phyloP scores from a whole-genome alignment of 2,329 filamentous ascomycete species.

The Grosmannia serpens region DNA sequence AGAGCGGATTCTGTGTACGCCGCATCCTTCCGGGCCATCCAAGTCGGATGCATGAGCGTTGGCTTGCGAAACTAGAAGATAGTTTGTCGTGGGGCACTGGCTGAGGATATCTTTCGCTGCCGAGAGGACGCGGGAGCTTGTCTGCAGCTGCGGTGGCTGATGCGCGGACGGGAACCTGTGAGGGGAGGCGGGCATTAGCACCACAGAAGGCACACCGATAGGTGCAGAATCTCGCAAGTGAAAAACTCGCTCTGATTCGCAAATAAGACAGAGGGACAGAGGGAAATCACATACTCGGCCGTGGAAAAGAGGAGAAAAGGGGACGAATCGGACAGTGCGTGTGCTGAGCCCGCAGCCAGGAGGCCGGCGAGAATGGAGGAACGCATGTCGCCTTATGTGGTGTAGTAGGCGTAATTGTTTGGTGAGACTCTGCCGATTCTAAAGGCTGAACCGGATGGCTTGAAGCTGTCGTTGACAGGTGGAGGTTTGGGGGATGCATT shows the following conservation, averaged over 20 bases:
- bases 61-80: slow-evolving; percentile 68
- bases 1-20: slow-evolving; percentile 41
- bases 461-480: not conserved
- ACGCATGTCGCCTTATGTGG: slow-evolving; percentile 33
- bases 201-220: not conserved
- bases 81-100: slow-evolving; percentile 61
- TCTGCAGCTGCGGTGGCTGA: slow-evolving; percentile 34
- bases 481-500: not conserved
- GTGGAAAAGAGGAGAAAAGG: slow-evolving; percentile 86
- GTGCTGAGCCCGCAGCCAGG: slow-evolving; percentile 44
- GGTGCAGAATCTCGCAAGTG: too few relatives aligned
- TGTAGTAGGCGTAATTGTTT: not conserved
- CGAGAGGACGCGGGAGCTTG: slow-evolving; percentile 30
- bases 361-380: slow-evolving; percentile 37
- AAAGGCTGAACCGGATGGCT: not conserved
- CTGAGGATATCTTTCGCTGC: slow-evolving; percentile 42
- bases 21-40: slow-evolving; percentile 32
- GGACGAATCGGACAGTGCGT: slow-evolving; percentile 75
- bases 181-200: not conserved
- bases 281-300: slow-evolving; percentile 49
- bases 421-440: not conserved
- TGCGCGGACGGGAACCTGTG: slow-evolving; percentile 20
- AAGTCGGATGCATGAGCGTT: slow-evolving; percentile 63
- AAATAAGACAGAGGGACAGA: not conserved
- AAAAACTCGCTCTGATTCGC: not conserved